Evolutionary conservation across 768 basidiomycete genomes (phyloP).

Genomic region (Leccinum longicurvipes): DNA sequence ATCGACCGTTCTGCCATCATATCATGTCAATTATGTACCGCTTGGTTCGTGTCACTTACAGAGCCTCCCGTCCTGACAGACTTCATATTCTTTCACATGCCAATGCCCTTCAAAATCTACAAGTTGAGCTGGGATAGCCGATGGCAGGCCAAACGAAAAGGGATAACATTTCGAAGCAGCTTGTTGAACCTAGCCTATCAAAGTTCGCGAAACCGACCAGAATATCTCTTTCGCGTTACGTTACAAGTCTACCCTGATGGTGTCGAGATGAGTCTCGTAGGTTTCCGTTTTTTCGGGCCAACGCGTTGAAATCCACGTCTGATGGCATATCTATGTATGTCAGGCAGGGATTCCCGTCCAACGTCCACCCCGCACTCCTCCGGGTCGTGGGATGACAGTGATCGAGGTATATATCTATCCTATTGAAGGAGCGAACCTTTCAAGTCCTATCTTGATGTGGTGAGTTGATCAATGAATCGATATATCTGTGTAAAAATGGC

Average conservation of each 20-base stretch:
- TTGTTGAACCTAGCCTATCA: background rate
- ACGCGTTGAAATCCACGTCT: background rate
- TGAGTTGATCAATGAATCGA: background rate
- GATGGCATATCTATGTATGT: background rate
- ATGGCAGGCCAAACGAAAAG: background rate
- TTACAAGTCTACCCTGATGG: background rate
- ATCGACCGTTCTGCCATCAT: conserved; percentile 4
- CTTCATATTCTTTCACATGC: conserved; percentile 39
- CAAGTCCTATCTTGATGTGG: background rate
- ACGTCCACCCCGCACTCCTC: conserved; percentile 2
- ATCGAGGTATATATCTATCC: background rate
- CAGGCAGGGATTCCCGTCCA: conserved; percentile 7
- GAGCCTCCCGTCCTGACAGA: conserved; percentile 39
- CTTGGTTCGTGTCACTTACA: conserved; percentile 42
- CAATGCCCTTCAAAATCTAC: conserved; percentile 35
- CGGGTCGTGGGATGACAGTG: conserved; percentile 8
- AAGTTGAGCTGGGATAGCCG: conserved; percentile 36
- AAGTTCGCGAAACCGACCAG: background rate
- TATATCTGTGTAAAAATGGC: background rate
- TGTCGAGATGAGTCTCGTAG: background rate
- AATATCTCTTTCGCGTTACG: background rate
- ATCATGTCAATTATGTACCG: conserved; percentile 25
- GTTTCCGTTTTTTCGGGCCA: too few species aligned
- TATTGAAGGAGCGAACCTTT: conserved; percentile 13
- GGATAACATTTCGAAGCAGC: background rate